Evolutionary conservation across 768 basidiomycete genomes (phyloP).

Genomic region (Omphalotus guepiniiformis): DNA sequence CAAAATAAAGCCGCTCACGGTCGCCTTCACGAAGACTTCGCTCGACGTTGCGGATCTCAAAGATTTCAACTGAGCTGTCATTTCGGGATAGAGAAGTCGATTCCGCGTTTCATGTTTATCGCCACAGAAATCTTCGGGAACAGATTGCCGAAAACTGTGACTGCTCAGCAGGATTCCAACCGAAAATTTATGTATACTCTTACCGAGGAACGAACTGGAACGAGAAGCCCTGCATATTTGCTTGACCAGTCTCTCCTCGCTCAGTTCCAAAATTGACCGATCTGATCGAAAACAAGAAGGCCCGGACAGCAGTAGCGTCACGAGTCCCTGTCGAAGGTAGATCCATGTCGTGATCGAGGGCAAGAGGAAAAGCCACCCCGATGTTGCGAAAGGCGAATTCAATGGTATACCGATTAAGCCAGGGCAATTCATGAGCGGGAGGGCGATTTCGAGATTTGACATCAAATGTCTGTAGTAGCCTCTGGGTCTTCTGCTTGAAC

Average conservation of each 20-base stretch:
- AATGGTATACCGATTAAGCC: conserved; percentile 55
- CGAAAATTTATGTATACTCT: conserved; percentile 17
- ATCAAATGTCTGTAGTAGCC: conserved; percentile 72
- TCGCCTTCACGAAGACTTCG: conserved; percentile 58
- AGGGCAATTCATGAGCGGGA: conserved; percentile 35
- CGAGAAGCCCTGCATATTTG: conserved; percentile 65
- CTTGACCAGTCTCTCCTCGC: conserved; percentile 75
- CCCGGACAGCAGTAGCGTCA: conserved; percentile 52
- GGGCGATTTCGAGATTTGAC: conserved; percentile 37
- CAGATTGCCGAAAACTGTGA: conserved; percentile 77
- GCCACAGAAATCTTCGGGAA: conserved; percentile 64
- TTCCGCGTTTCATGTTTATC: conserved; percentile 67
- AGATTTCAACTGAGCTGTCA: conserved; percentile 70
- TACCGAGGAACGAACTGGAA: conserved; percentile 85
- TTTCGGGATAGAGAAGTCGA: conserved; percentile 72
- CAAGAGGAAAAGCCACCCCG: conserved; percentile 89
- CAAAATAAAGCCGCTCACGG: conserved; percentile 80
- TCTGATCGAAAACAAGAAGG: conserved; percentile 82
- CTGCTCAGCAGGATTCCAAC: conserved; percentile 11
- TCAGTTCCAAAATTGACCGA: conserved; percentile 69
- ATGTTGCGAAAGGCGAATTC: conserved; percentile 58
- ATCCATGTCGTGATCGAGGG: conserved; percentile 54
- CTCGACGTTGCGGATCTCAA: conserved; percentile 43
- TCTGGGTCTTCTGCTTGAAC: conserved; percentile 78
- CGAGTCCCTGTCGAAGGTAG: conserved; percentile 36